These are phyloP conservation scores for Limonomyces culmigenus DNA, from an alignment of 1,284 basidiomycete species.

Conservation along the genomic window DNA sequence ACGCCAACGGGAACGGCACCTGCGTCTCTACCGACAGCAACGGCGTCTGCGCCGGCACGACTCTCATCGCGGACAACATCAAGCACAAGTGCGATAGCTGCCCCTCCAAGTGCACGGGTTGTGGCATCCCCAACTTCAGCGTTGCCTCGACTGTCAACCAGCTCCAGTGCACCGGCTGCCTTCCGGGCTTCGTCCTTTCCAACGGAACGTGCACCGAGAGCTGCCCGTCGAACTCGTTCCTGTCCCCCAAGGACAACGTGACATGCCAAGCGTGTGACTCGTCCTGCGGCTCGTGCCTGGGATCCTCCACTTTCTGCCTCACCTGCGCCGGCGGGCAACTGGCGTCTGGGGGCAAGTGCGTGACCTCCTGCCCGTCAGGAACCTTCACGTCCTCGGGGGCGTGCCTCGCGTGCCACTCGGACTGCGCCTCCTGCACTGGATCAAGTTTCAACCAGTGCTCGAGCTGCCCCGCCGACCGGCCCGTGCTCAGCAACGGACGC, in stretches of 20 bases:
- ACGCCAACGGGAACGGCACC: slow-evolving; percentile 33
- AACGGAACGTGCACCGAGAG: slow-evolving; percentile 46
- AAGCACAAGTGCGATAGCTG: slow-evolving; percentile 68
- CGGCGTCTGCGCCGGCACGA: slow-evolving; percentile 56
- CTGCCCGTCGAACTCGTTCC: slow-evolving; percentile 58
- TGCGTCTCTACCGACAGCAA: slow-evolving; percentile 48
- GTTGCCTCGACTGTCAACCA: slow-evolving; percentile 46
- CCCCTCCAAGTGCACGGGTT: slow-evolving; percentile 62
- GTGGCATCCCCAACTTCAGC: slow-evolving; percentile 54
- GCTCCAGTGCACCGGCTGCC: slow-evolving; percentile 56
- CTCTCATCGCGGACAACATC: slow-evolving; percentile 61
- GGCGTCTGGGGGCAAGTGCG: slow-evolving; percentile 53
- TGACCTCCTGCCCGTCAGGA: slow-evolving; percentile 52
- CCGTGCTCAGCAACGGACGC: slow-evolving; percentile 53
- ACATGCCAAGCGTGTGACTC: slow-evolving; percentile 64
- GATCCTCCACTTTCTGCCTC: slow-evolving; percentile 50
- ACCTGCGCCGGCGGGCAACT: slow-evolving; percentile 48
- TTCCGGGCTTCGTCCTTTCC: slow-evolving; percentile 58
- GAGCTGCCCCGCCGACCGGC: slow-evolving; percentile 45
- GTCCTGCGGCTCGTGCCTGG: slow-evolving; percentile 52
- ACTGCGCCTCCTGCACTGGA: slow-evolving; percentile 64
- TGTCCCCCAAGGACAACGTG: slow-evolving; percentile 49
- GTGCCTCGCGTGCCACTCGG: slow-evolving; percentile 63
- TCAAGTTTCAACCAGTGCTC: slow-evolving; percentile 60
- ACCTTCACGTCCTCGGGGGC: slow-evolving; percentile 46